Conservation (phyloP, 164 flowering plant species). For the Cinnamomum chago region DNA sequence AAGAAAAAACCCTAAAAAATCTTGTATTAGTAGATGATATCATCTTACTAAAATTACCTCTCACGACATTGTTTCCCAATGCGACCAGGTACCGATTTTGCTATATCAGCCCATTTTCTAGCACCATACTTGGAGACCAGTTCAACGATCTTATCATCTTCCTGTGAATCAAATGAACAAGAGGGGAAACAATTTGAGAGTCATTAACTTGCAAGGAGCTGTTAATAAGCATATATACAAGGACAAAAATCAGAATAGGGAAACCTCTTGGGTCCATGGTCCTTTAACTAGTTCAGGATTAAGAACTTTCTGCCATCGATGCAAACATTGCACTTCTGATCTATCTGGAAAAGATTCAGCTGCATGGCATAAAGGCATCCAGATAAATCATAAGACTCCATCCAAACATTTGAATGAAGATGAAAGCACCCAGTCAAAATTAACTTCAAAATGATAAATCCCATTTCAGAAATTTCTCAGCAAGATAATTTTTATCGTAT, state of each 20-base stretch:
- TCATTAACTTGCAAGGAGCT: not conserved
- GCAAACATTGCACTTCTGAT: constrained; percentile 96
- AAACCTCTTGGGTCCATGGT: constrained; percentile 97
- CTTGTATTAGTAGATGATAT: not conserved
- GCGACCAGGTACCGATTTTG: constrained; percentile 91
- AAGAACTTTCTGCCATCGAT: constrained; percentile 98
- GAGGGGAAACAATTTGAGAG: constrained; percentile 4
- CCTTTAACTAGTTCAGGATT: constrained; percentile 97
- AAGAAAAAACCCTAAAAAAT: not conserved
- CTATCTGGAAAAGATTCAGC: constrained; percentile 92
- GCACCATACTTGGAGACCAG: constrained; percentile 79
- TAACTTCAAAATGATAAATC: not conserved
- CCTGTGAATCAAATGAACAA: constrained; percentile 37
- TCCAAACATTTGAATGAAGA: not conserved
- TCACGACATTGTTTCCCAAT: constrained; percentile 99
- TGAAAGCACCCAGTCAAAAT: not conserved
- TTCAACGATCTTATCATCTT: constrained; percentile 80
- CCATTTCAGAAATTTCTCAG: too few relatives aligned
- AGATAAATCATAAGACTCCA: not conserved
- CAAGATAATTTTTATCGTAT: too few relatives aligned
- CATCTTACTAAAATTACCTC: constrained; percentile 43
- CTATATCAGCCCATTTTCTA: constrained; percentile 90
- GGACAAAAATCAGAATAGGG: constrained; percentile 2
- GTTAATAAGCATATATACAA: not conserved
- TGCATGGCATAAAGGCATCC: constrained; percentile 40